phyloP scores from a whole-genome alignment of 108 stramenopile species.

The Bacterosira constricta region DNA sequence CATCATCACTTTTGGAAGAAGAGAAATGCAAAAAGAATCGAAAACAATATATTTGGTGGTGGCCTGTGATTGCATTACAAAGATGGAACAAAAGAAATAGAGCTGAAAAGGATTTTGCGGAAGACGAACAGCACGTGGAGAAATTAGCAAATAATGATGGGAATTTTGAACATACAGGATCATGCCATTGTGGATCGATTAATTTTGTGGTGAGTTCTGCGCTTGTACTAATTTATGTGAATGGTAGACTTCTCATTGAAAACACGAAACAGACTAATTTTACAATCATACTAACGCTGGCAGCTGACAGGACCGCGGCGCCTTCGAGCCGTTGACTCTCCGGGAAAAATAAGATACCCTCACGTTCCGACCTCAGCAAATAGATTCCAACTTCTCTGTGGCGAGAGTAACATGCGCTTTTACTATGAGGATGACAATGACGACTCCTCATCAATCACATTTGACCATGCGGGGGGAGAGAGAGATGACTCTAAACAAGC shows the following conservation, averaged over 20 bases:
- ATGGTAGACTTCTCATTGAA: background rate
- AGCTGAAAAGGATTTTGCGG: background rate
- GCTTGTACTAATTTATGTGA: background rate
- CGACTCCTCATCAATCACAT: conserved; percentile 1
- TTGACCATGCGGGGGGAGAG: conserved; percentile 18
- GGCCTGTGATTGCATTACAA: conserved; percentile 35
- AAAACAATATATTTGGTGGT: conserved; percentile 16
- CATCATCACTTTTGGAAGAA: too few species aligned
- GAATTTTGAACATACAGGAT: conserved; percentile 52
- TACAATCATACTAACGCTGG: background rate
- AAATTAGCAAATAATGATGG: background rate
- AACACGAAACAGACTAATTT: background rate
- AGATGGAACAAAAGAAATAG: conserved; percentile 11
- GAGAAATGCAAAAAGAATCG: background rate
- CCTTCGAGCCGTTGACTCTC: conserved; percentile 49
- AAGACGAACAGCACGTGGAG: background rate
- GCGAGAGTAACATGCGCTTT: conserved; percentile 57
- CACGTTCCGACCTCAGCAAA: conserved; percentile 56
- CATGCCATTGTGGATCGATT: conserved; percentile 74
- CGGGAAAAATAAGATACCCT: conserved; percentile 73
- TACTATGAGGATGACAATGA: conserved; percentile 57
- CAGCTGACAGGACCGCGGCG: conserved; percentile 62
- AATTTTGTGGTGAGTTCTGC: conserved; percentile 57
- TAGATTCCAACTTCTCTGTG: conserved; percentile 54
- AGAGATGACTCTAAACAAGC: conserved; percentile 11